Base-by-base conservation (phyloP, 129 eudicot species). In the Artemisia argyi region DNA sequence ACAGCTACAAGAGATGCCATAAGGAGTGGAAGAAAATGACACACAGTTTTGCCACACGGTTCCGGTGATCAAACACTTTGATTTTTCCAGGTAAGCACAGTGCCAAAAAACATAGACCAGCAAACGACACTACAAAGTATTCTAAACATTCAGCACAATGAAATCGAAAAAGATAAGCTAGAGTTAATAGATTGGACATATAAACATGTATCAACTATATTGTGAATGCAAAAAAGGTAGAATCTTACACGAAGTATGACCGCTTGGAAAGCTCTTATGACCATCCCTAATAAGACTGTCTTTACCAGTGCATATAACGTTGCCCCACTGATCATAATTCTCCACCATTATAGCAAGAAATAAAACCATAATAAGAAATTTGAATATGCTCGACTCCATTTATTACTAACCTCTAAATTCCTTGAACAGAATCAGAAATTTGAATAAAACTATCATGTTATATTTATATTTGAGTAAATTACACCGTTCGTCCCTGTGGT, bases 241-340 rank as follows among this genome's bases (percentile, higher is more conserved):
- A 59, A 61, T 52, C 95, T 85, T 82, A 93, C 98, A 83, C 61
- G 95, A 89, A 63, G 96, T 61, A 81, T 93, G 98, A 51, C 96
- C 96, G 51, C 98, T 93, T 42, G 98, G 98, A 69, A 93, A 93
- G 65, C 98, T 93, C 83, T 93, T 93, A 73, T 93, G 92, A 26
- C 98, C 98, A 81, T 93, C 97, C 83, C 74, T 80, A 72, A 93
- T 87, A 16, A 71, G 92, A 76, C 81, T 50, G 9, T 77, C 68
- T 7, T 78, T 68, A 50, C 98, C 98, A 64, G 74, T 82, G 81
- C 98, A 92, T 54, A 85, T 24, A 42, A 92, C 98, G 63, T 92
- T 77, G 12, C 96, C 93, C 84, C 84, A 84, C 2, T 35, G 61
- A 79, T 92, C 97, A 66, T 88, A 89, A 2, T 24, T 28, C 97